These are phyloP conservation scores for Erodium moschatum DNA, from an alignment of 441 rosid genomes.

Conservation along the genomic window DNA sequence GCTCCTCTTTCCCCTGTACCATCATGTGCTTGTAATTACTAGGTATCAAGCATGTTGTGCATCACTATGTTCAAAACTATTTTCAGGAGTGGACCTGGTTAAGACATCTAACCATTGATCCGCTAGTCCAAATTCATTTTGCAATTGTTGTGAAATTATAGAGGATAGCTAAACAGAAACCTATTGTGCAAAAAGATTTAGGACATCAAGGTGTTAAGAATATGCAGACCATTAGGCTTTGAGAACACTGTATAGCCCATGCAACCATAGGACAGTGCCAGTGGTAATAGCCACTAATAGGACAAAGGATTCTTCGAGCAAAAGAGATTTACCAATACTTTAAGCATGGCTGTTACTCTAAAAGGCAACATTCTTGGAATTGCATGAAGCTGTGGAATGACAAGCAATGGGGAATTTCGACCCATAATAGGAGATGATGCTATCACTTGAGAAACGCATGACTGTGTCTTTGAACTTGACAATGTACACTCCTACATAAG, in stretches of 20 bases:
- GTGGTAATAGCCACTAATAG: not conserved
- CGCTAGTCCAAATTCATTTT: not conserved
- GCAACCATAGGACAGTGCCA: not conserved
- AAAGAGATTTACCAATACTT: constrained; percentile 58
- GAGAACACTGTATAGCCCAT: not conserved
- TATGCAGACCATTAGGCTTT: not conserved
- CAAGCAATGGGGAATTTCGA: constrained; percentile 38
- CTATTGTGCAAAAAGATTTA: not conserved
- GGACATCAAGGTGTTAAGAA: constrained; percentile 1
- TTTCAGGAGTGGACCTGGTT: constrained; percentile 6
- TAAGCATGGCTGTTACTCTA: constrained; percentile 82
- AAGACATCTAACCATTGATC: not conserved
- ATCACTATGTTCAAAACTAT: not conserved
- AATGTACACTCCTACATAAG: constrained; percentile 47
- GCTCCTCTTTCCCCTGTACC: not conserved
- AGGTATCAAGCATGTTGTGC: constrained; percentile 2
- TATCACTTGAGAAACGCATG: constrained; percentile 59
- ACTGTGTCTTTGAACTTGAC: constrained; percentile 48
- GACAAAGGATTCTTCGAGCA: not conserved
- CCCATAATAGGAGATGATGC: constrained; percentile 48
- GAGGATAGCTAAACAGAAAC: not conserved
- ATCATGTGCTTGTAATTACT: not conserved
- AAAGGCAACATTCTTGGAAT: constrained; percentile 59
- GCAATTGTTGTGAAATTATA: not conserved
- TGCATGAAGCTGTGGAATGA: constrained; percentile 63